These are phyloP conservation scores for Cryptococcus sp. DNA, from an alignment of 1,284 basidiomycete species.

Conservation along the genomic window DNA sequence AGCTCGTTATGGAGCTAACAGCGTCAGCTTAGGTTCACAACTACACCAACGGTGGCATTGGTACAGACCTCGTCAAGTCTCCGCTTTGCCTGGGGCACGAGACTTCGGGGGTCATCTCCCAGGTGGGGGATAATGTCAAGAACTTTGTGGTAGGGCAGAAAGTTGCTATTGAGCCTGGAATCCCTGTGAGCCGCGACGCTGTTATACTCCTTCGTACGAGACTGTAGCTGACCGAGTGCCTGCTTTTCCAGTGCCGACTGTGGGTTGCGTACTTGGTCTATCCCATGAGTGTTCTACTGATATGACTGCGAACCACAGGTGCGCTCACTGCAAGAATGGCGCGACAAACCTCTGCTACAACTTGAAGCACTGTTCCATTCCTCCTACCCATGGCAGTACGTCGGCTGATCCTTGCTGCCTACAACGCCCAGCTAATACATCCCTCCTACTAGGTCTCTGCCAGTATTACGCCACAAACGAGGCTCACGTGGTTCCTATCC, in stretches of 20 bases:
- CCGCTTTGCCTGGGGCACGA: conserved; percentile 33
- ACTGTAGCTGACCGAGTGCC: not conserved
- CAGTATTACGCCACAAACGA: not conserved
- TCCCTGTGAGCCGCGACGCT: not conserved
- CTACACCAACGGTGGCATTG: conserved; percentile 12
- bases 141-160: conserved; percentile 42
- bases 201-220: not conserved
- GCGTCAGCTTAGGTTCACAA: conserved; percentile 1
- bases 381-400: conserved; percentile 10
- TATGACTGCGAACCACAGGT: conserved; percentile 1
- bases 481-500: conserved; percentile 4
- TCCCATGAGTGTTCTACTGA: too few relatives aligned
- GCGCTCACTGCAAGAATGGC: conserved; percentile 12
- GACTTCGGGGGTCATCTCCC: conserved; percentile 12
- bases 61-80: conserved; percentile 7
- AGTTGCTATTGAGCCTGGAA: conserved; percentile 33
- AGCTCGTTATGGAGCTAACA: not conserved
- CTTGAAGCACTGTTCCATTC: conserved; percentile 10
- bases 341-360: conserved; percentile 10
- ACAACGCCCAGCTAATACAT: too few relatives aligned
- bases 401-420: not conserved
- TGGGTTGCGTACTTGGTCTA: too few relatives aligned
- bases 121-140: conserved; percentile 19
- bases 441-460: conserved; percentile 10
- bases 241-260: not conserved